Evolutionary conservation across 305 asterid species (phyloP).

Genomic region (Rubia tinctorum): DNA sequence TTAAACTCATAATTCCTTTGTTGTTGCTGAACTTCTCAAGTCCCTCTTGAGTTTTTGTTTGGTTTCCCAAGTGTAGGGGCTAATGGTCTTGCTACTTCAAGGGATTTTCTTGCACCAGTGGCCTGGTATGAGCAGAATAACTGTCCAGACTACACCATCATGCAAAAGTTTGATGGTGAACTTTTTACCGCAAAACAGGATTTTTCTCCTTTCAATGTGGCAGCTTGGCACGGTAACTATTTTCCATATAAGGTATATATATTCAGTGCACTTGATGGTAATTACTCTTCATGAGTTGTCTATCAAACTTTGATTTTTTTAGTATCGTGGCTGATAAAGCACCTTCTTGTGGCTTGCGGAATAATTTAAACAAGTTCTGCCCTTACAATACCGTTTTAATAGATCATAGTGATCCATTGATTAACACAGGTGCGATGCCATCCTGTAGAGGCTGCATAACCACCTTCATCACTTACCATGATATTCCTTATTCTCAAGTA

Average conservation of each 20-base stretch:
- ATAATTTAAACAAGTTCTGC: constrained; percentile 87
- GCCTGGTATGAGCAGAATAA: constrained; percentile 73
- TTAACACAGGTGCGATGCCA: constrained; percentile 66
- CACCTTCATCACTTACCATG: neutral
- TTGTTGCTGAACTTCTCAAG: neutral
- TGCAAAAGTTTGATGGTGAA: constrained; percentile 93
- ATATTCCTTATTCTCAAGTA: constrained; percentile 6
- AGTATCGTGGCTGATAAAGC: constrained; percentile 26
- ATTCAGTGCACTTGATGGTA: constrained; percentile 1
- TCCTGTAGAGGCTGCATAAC: constrained; percentile 7
- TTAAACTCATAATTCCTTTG: neutral
- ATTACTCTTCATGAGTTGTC: neutral
- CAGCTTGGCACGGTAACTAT: constrained; percentile 98
- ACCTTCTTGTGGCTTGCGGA: constrained; percentile 47
- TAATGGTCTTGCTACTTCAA: constrained; percentile 94
- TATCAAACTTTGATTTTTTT: constrained; percentile 1
- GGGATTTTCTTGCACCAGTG: constrained; percentile 85
- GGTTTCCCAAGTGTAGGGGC: constrained; percentile 55
- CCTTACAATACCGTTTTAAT: constrained; percentile 90
- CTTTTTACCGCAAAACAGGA: constrained; percentile 91
- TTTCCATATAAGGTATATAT: constrained; percentile 82
- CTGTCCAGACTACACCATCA: constrained; percentile 72
- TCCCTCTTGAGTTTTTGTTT: neutral
- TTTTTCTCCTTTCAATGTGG: constrained; percentile 96
- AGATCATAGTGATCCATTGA: constrained; percentile 95